These are phyloP conservation scores for Dendryphion nanum DNA, from an alignment of 2,329 filamentous ascomycete species.

Conservation along the genomic window DNA sequence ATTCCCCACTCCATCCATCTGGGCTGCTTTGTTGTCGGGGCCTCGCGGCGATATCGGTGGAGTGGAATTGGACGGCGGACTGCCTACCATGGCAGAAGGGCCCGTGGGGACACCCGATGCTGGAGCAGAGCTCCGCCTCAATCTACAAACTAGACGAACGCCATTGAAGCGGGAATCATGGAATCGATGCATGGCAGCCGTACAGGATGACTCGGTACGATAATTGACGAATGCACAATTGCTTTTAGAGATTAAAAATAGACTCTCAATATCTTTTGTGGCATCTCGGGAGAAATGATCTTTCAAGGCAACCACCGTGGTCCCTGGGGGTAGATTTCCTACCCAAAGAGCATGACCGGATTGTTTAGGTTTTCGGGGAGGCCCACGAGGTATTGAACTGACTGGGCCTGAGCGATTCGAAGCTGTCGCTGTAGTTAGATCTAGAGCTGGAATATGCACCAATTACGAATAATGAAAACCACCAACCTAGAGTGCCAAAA, in stretches of 20 bases:
- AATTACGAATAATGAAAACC: slow-evolving; percentile 1
- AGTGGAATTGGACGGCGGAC: slow-evolving; percentile 20
- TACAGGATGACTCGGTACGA: slow-evolving; percentile 73
- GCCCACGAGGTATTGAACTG: slow-evolving; percentile 55
- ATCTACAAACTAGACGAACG: slow-evolving; percentile 78
- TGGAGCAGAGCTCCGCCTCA: slow-evolving; percentile 60
- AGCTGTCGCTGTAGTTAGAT: too few relatives aligned
- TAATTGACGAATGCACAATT: slow-evolving; percentile 98
- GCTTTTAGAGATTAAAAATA: slow-evolving; percentile 94
- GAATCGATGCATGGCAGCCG: slow-evolving; percentile 74
- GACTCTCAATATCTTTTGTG: slow-evolving; percentile 72
- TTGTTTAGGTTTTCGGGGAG: slow-evolving; percentile 64
- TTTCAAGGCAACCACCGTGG: slow-evolving; percentile 79
- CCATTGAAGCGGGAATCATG: slow-evolving; percentile 90
- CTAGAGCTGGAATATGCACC: too few relatives aligned
- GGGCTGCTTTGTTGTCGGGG: slow-evolving; percentile 11
- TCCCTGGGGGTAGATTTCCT: slow-evolving; percentile 84
- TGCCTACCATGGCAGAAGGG: slow-evolving; percentile 48
- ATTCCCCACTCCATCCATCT: slow-evolving; percentile 3
- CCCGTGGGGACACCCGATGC: slow-evolving; percentile 54
- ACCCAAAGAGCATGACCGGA: slow-evolving; percentile 93
- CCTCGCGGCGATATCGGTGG: slow-evolving; percentile 25
- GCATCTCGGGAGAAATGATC: slow-evolving; percentile 84
- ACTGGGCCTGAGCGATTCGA: slow-evolving; percentile 20
- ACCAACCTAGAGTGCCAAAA: slow-evolving; percentile 22